Base-by-base conservation (phyloP, 768 basidiomycete genomes). In the Xerocomus potaroensis region DNA sequence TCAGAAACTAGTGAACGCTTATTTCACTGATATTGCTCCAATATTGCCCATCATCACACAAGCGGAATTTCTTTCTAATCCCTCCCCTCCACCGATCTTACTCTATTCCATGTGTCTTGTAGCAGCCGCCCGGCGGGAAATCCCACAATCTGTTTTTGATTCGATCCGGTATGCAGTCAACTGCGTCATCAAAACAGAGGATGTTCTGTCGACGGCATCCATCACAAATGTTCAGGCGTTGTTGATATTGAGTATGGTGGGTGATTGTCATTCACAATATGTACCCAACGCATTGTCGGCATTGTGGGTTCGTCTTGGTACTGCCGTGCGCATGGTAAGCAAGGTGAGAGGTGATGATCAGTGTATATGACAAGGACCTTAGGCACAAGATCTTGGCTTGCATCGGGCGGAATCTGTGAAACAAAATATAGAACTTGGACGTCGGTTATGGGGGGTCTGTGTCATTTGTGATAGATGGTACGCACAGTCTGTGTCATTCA, bases 301-400 rank as follows among this genome's bases (percentile, higher is more conserved):
- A 8, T 69, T 91, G 30, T 90, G 91, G 83, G 78, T 91, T 46
- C 78, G 93, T 35, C 71, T 91, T 19, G 91, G 91, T n/a, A 76
- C 83, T 22, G 88, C 91, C n/a, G 84, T 94, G 53, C 78, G 93
- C 57, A 92, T 97, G 95, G 87, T 89, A 48, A 56, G 81, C 69
- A n/a, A 22, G 26, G 38, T 18, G n/a, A 23, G 35, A 23, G 7
- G 39, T 22, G 16, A 43, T 49, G 43, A n/a, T n/a, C 45, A 41
- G 26, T 49, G 46, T 47, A 32, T 49, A 38, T 66, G 36, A 56
- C 47, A 43, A 14, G 47, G 6, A 15, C 12, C 51, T 23, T 53
- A 92, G 93, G 96, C 95, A 4, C 96, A 99, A 71, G 95, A 98
- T 62, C 75, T 99, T 23, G 96, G 96, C 3, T 69, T 99, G 41